phyloP scores from a whole-genome alignment of 768 basidiomycete species.

The Pulveroboletus sp. region DNA sequence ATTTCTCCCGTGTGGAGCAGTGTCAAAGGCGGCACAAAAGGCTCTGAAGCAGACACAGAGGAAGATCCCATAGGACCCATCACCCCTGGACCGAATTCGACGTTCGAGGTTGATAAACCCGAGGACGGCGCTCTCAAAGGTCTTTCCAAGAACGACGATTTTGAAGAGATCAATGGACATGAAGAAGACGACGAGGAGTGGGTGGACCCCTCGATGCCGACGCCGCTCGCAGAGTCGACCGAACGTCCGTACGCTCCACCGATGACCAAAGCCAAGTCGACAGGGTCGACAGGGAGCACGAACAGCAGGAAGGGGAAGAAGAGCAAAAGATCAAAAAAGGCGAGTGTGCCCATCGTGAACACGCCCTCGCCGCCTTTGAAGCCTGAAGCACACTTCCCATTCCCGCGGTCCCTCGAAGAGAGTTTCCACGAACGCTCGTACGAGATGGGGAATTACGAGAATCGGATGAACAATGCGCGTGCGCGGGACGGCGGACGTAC shows the following conservation, averaged over 20 bases:
- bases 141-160: constrained; percentile 29
- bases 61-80: constrained; percentile 69
- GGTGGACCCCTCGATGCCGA: constrained; percentile 61
- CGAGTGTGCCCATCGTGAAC: constrained; percentile 37
- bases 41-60: constrained; percentile 62
- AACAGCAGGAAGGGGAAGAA: constrained; percentile 28
- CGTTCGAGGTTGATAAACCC: constrained; percentile 22
- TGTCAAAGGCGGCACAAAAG: constrained; percentile 34
- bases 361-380: constrained; percentile 30
- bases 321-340: constrained; percentile 36
- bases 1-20: constrained; percentile 39
- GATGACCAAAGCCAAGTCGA: constrained; percentile 23
- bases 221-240: constrained; percentile 26
- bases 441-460: constrained; percentile 31
- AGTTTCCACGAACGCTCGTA: constrained; percentile 28
- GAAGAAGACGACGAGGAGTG: constrained; percentile 49
- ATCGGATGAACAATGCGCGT: constrained; percentile 66
- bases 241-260: constrained; percentile 26
- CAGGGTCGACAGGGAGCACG: constrained; percentile 24
- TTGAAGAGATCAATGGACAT: constrained; percentile 25
- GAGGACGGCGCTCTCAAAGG: constrained; percentile 14
- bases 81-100: constrained; percentile 53
- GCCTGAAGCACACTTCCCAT: constrained; percentile 49
- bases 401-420: constrained; percentile 50
- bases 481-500: constrained; percentile 79